These are phyloP conservation scores for Candida alai DNA, from an alignment of 805 yeast genomes.

Conservation along the genomic window DNA sequence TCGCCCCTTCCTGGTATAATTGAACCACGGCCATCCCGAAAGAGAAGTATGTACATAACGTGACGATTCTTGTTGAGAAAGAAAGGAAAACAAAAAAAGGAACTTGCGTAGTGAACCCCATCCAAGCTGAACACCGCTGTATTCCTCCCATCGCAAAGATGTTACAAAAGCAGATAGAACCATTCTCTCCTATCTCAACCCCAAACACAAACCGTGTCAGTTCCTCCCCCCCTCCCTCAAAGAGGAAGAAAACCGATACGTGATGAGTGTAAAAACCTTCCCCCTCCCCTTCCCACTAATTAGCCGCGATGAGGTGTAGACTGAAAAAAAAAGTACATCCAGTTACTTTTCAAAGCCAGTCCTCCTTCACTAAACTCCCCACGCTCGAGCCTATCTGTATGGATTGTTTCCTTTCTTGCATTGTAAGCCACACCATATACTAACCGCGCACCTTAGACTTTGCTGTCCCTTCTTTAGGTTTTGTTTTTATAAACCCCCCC, in stretches of 20 bases:
- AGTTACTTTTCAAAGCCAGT: not conserved
- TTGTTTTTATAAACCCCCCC: not conserved
- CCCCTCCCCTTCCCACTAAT: not conserved
- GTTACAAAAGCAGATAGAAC: too few relatives aligned
- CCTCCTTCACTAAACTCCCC: too few relatives aligned
- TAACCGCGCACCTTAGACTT: not conserved
- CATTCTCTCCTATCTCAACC: too few relatives aligned
- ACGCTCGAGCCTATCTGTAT: not conserved
- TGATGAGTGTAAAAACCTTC: too few relatives aligned
- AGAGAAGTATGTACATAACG: not conserved
- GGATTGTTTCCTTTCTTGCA: too few relatives aligned
- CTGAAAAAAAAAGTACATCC: slow-evolving; percentile 1
- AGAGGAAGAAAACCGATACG: too few relatives aligned
- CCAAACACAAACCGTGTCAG: too few relatives aligned
- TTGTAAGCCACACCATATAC: not conserved
- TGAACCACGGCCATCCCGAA: slow-evolving; percentile 8
- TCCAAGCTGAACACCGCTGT: not conserved
- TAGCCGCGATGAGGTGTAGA: slow-evolving; percentile 2
- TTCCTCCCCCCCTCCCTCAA: too few relatives aligned
- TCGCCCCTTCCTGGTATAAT: slow-evolving; percentile 22
- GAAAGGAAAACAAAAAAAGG: not conserved
- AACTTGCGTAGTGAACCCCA: not conserved
- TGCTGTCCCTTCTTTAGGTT: not conserved
- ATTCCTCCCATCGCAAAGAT: not conserved
- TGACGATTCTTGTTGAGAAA: slow-evolving; percentile 12